These are phyloP conservation scores for Yamadazyma triangularis DNA, from an alignment of 1,139 yeast species.

Conservation along the genomic window DNA sequence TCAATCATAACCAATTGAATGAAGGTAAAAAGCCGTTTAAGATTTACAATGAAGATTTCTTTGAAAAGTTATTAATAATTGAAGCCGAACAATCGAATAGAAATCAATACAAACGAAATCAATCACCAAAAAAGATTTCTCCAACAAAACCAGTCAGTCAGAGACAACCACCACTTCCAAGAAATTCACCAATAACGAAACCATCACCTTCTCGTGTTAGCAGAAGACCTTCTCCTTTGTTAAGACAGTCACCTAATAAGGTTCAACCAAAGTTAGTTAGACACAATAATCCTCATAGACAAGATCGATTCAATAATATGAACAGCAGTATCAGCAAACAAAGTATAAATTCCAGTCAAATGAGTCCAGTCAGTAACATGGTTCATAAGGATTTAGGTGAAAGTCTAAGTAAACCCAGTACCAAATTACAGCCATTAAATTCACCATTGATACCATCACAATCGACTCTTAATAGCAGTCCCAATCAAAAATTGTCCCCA, in stretches of 20 bases:
- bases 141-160: conserved; percentile 1
- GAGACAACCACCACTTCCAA: conserved; percentile 1
- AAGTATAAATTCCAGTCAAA: conserved; percentile 3
- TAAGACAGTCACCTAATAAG: conserved; percentile 6
- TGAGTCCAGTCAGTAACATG: conserved; percentile 16
- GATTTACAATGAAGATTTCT: conserved; percentile 45
- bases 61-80: conserved; percentile 35
- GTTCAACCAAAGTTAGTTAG: not conserved
- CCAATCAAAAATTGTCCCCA: conserved; percentile 15
- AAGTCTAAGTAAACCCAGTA: conserved; percentile 12
- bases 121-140: conserved; percentile 4
- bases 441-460: conserved; percentile 18
- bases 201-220: conserved; percentile 1
- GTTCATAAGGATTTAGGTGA: no score
- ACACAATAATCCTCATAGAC: conserved; percentile 1
- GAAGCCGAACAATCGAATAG: conserved; percentile 34
- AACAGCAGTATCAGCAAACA: conserved; percentile 6
- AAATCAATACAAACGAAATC: conserved; percentile 1
- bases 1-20: conserved; percentile 32
- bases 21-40: conserved; percentile 35
- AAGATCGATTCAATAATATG: conserved; percentile 2
- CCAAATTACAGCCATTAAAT: conserved; percentile 27
- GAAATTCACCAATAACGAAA: conserved; percentile 1
- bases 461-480: conserved; percentile 2
- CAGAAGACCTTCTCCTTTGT: not conserved